Evolutionary conservation across 2,329 filamentous ascomycete genomes (phyloP), one percentile per base, ranked within the genome.

Genomic region (Pestalotiopsis sp.): DNA sequence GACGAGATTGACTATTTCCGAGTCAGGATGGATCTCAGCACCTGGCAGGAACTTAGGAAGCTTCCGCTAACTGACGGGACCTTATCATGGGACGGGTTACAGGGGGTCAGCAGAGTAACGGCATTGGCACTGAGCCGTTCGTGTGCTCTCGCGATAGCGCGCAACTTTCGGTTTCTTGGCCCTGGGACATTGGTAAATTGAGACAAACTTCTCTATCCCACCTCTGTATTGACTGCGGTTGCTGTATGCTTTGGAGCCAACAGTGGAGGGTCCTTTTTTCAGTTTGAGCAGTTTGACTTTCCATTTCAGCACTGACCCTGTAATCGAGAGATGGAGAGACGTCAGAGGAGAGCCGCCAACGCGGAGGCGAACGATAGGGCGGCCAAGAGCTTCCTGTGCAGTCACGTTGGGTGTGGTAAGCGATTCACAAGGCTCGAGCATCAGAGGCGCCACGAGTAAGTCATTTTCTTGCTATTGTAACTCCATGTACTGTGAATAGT

Each of bases 381-480:
- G 58, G 52, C 66, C 13, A 64, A 69, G 55, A 39, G 60, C 7
- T 75, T 75, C 59, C 58, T 68, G 17, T 88, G 87, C 71, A 76
- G 77, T 52, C 81, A 82, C 72, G 77, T 81, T 7, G 81, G 79
- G 38, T 89, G 87, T 71, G 79, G 76, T 61, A 87, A 87, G 74
- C 80, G 81, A 17, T 90, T 89, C 74, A 87, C 86, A 27, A 81
- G 88, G 7, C 82, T 85, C 12, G 88, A 90, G 74, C 88, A 90
- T 75, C 79, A 89, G 64, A 85, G 87, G 69, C 82, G 87, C 14
- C 88, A 90, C 76, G 81, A 84, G 25, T 78, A 36, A 62, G 59
- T 61, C 23, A 12, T 36, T 23, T 36, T 59, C 27, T 59, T 27
- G 11, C 1, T 13, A 5, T 39, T 11, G 31, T 5, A 27, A n/a